Percentiles rank a stretch among this genome's conserved stretches.
phyloP scores from a whole-genome alignment of 495 filamentous ascomycete species.

The Penicillium crystallinum region DNA sequence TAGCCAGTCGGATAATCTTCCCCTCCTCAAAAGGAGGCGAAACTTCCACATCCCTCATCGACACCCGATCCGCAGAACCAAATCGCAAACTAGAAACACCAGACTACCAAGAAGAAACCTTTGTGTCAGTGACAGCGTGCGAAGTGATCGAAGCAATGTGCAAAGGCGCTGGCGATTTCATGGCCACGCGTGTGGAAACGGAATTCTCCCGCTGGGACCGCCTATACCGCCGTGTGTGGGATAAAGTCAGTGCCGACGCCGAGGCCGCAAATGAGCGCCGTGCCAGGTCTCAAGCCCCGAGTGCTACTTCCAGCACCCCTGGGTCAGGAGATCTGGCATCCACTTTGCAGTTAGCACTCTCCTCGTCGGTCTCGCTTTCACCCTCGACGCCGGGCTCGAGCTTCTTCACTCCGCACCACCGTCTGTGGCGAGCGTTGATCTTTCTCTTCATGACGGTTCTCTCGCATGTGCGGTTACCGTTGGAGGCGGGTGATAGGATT shows the following conservation, averaged over 20 bases:
- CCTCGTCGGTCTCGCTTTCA: slow-evolving; percentile 24
- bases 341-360: slow-evolving; percentile 3
- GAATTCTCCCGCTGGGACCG: slow-evolving; percentile 59
- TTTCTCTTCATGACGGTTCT: slow-evolving; percentile 38
- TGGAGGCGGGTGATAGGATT: slow-evolving; percentile 35
- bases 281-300: background rate
- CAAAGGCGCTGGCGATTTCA: slow-evolving; percentile 70
- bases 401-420: slow-evolving; percentile 38
- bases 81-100: slow-evolving; percentile 18
- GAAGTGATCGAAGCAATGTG: slow-evolving; percentile 57
- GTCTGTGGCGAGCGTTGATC: slow-evolving; percentile 33
- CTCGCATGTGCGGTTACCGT: slow-evolving; percentile 34
- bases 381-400: slow-evolving; percentile 19
- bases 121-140: slow-evolving; percentile 65
- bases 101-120: slow-evolving; percentile 61
- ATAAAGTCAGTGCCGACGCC: slow-evolving; percentile 35
- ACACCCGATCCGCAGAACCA: slow-evolving; percentile 3
- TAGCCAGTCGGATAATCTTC: slow-evolving; percentile 56
- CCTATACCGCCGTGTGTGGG: slow-evolving; percentile 38
- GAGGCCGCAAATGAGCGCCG: slow-evolving; percentile 30
- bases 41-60: slow-evolving; percentile 28
- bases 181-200: slow-evolving; percentile 60
- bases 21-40: slow-evolving; percentile 30
- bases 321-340: background rate
- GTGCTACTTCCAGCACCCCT: background rate